Conservation (phyloP, 2,329 filamentous ascomycete species). For the Diaporthe ilicicola region DNA sequence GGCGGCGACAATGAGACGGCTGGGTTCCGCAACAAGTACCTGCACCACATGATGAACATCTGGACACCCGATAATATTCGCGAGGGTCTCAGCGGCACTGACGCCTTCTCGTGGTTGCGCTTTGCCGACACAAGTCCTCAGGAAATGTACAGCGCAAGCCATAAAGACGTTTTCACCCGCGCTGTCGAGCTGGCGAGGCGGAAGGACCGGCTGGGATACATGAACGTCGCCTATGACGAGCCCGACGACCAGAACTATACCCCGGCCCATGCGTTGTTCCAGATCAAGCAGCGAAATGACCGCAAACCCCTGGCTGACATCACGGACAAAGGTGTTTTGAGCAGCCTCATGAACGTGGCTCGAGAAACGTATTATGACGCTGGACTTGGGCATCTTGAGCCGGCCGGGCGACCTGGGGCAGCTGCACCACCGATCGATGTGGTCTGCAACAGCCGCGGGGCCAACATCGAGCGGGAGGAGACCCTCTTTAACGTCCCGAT, state of each 20-base stretch:
- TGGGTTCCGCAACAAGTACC: slow-evolving; percentile 81
- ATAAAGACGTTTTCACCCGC: slow-evolving; percentile 76
- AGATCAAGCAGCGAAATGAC: slow-evolving; percentile 77
- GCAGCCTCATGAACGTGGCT: slow-evolving; percentile 81
- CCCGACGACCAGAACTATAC: slow-evolving; percentile 68
- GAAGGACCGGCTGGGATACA: slow-evolving; percentile 67
- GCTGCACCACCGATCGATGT: slow-evolving; percentile 88
- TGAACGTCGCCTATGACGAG: slow-evolving; percentile 77
- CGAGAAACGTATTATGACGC: slow-evolving; percentile 70
- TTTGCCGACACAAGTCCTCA: slow-evolving; percentile 81
- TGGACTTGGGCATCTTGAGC: slow-evolving; percentile 81
- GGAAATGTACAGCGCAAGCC: slow-evolving; percentile 76
- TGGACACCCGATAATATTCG: slow-evolving; percentile 84
- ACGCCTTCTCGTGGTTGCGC: slow-evolving; percentile 87
- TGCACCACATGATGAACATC: slow-evolving; percentile 87
- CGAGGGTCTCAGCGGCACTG: slow-evolving; percentile 65
- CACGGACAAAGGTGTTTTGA: slow-evolving; percentile 76
- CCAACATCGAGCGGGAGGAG: slow-evolving; percentile 72
- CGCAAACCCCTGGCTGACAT: slow-evolving; percentile 73
- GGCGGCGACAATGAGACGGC: slow-evolving; percentile 77
- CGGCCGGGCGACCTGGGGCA: slow-evolving; percentile 79
- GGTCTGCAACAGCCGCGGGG: slow-evolving; percentile 73
- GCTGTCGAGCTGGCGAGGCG: slow-evolving; percentile 68
- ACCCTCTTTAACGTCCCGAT: slow-evolving; percentile 81
- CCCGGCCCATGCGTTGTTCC: slow-evolving; percentile 81